Percentiles rank a stretch among this genome's conserved stretches.
These are phyloP conservation scores for Metarhizium rileyi DNA, from an alignment of 2,329 filamentous ascomycete genomes.

Conservation along the genomic window DNA sequence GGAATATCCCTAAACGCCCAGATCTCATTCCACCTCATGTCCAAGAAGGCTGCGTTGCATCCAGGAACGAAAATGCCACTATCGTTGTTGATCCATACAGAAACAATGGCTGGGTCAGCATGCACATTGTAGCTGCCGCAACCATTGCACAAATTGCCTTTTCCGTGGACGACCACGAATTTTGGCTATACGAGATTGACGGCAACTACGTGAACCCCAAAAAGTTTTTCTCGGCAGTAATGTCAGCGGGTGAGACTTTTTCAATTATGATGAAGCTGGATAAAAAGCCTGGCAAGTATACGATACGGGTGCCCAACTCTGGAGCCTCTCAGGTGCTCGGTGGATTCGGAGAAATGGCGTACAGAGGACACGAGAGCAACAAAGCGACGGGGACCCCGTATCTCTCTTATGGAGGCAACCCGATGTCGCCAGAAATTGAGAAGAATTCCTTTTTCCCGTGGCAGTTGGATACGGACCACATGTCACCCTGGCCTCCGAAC, in stretches of 20 bases:
- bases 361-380: neutral
- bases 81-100: neutral
- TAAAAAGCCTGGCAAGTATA: conserved; percentile 10
- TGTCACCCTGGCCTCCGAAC: neutral
- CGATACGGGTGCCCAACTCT: neutral
- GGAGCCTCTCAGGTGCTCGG: neutral
- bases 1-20: neutral
- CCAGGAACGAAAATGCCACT: neutral
- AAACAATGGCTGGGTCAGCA: conserved; percentile 2
- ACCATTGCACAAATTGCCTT: conserved; percentile 9
- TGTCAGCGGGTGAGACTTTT: conserved; percentile 26
- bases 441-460: neutral
- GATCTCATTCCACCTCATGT: neutral
- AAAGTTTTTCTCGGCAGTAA: conserved; percentile 14
- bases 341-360: neutral
- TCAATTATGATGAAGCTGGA: conserved; percentile 30
- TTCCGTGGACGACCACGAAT: conserved; percentile 31
- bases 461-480: neutral
- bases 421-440: neutral
- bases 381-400: neutral
- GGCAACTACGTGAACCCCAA: conserved; percentile 29
- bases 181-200: conserved; percentile 33
- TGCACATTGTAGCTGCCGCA: conserved; percentile 6
- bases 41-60: neutral
- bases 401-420: conserved; percentile 6